phyloP scores from a whole-genome alignment of 306 rosid genomes.

The Arachis stenosperma region DNA sequence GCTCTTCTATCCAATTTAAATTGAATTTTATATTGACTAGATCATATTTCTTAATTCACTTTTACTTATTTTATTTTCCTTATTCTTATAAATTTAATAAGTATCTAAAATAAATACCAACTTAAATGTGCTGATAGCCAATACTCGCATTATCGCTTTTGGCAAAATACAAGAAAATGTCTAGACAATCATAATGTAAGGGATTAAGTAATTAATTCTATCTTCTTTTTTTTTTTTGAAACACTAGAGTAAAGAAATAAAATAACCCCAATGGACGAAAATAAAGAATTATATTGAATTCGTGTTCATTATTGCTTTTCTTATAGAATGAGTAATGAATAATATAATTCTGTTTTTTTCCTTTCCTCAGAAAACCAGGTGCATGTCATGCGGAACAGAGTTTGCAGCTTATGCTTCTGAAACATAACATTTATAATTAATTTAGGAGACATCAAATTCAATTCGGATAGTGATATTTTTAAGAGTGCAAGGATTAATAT shows the following conservation, averaged over 20 bases:
- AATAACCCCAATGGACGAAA: background rate
- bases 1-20: too few relatives aligned
- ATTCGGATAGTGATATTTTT: background rate
- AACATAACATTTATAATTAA: background rate
- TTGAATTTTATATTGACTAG: too few relatives aligned
- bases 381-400: background rate
- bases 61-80: too few relatives aligned
- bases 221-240: too few relatives aligned
- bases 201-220: too few relatives aligned
- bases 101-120: too few relatives aligned
- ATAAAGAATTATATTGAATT: background rate
- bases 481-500: background rate
- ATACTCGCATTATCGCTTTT: too few relatives aligned
- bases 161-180: too few relatives aligned
- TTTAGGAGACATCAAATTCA: background rate
- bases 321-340: background rate
- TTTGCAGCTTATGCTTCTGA: background rate
- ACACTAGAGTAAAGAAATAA: background rate
- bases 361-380: background rate
- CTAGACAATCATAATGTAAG: too few relatives aligned
- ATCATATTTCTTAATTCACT: too few relatives aligned
- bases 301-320: background rate
- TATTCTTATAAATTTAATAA: too few relatives aligned
- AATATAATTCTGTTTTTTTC: constrained; percentile 4
- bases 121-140: too few relatives aligned